Evolutionary conservation across 129 eudicot genomes (phyloP).

Genomic region (Escallonia rubra): DNA sequence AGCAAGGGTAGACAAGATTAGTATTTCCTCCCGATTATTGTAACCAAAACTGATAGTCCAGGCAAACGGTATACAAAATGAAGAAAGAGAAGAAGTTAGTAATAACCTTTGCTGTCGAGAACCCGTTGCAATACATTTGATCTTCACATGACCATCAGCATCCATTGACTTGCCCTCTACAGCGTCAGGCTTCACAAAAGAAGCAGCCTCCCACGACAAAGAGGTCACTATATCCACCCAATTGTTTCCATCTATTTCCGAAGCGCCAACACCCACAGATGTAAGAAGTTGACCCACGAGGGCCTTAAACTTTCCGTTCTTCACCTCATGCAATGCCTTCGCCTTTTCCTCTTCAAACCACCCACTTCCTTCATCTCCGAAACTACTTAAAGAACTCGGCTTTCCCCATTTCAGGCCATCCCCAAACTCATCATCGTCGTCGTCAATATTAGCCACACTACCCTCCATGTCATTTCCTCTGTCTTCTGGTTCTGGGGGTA

Average conservation of each 20-base stretch:
- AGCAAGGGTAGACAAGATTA: no score
- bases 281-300: conserved; percentile 67
- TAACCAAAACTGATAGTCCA: no score
- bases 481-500: conserved; percentile 83
- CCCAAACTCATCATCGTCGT: conserved; percentile 51
- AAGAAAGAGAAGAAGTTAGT: no score
- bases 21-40: no score
- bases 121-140: conserved; percentile 81
- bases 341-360: conserved; percentile 60
- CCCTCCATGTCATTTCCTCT: conserved; percentile 52
- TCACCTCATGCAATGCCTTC: conserved; percentile 59
- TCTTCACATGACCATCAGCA: conserved; percentile 83
- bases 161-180: conserved; percentile 74
- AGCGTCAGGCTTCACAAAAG: conserved; percentile 71
- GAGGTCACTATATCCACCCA: conserved; percentile 84
- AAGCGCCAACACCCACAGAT: conserved; percentile 44
- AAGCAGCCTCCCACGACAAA: conserved; percentile 91
- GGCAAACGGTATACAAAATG: no score
- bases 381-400: conserved; percentile 60
- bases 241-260: conserved; percentile 32
- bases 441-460: conserved; percentile 57
- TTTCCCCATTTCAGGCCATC: conserved; percentile 62
- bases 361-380: conserved; percentile 48
- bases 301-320: conserved; percentile 63
- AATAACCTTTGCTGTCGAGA: conserved; percentile 58